phyloP scores from a whole-genome alignment of 2,329 filamentous ascomycete genomes.

The Hymenotorrendiella dingleyae region DNA sequence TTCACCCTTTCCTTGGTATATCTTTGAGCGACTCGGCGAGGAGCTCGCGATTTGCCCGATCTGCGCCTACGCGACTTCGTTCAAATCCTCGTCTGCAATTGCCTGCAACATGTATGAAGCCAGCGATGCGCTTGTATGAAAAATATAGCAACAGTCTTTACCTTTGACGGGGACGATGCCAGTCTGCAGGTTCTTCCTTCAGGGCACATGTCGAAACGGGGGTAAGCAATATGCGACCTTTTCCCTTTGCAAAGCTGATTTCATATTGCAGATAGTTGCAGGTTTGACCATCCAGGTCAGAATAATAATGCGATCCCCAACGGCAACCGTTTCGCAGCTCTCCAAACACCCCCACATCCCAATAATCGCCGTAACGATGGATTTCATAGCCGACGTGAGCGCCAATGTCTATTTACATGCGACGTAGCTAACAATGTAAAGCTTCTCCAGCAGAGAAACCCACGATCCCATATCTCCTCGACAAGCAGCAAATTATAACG shows the following conservation, averaged over 20 bases:
- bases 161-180: constrained; percentile 11
- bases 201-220: constrained; percentile 54
- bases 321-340: constrained; percentile 30
- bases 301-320: constrained; percentile 29
- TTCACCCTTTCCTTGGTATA: too few species aligned
- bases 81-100: too few species aligned
- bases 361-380: constrained; percentile 11
- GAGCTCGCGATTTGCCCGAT: neutral
- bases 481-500: constrained; percentile 48
- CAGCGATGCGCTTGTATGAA: constrained; percentile 8
- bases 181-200: constrained; percentile 56
- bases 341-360: constrained; percentile 16
- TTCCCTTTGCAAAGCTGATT: constrained; percentile 13
- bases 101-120: neutral
- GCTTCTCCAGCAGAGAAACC: neutral
- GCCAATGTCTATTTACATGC: too few species aligned
- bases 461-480: constrained; percentile 19
- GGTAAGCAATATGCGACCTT: constrained; percentile 14
- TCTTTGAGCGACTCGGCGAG: too few species aligned
- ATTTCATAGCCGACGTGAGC: constrained; percentile 6
- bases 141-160: constrained; percentile 2
- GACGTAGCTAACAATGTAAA: too few species aligned
- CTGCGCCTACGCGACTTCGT: too few species aligned
- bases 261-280: constrained; percentile 46
- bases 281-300: constrained; percentile 46